Conservation (phyloP, 176 grass and related monocot genomes). For the Carex parvula region DNA sequence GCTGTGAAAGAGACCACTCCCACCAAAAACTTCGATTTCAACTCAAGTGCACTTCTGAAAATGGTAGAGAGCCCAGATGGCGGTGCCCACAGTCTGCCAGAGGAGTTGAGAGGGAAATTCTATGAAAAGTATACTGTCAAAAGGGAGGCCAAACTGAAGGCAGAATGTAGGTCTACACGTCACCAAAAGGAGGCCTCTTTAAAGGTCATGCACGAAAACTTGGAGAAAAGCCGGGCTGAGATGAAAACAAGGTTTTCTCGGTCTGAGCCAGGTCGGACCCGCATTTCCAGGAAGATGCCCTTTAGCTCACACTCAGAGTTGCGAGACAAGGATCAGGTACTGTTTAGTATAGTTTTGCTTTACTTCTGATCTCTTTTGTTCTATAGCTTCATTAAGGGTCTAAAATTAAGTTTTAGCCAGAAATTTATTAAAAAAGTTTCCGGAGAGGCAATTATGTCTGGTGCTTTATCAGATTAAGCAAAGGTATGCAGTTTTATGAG, state of each 20-base stretch:
- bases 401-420: background rate
- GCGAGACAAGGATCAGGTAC: slow-evolving; percentile 38
- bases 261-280: slow-evolving; percentile 45
- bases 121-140: slow-evolving; percentile 94
- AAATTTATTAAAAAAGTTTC: background rate
- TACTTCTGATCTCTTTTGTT: background rate
- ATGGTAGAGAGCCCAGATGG: slow-evolving; percentile 58
- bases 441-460: background rate
- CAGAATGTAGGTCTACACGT: slow-evolving; percentile 66
- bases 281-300: slow-evolving; percentile 40
- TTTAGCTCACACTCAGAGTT: slow-evolving; percentile 43
- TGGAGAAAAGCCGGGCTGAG: slow-evolving; percentile 80
- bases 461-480: background rate
- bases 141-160: slow-evolving; percentile 85
- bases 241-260: slow-evolving; percentile 61
- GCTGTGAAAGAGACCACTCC: slow-evolving; percentile 40
- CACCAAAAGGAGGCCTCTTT: slow-evolving; percentile 75
- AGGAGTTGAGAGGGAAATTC: slow-evolving; percentile 87
- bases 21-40: slow-evolving; percentile 32
- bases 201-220: slow-evolving; percentile 81
- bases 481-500: background rate
- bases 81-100: slow-evolving; percentile 49
- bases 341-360: background rate
- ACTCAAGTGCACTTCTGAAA: slow-evolving; percentile 65
- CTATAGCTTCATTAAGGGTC: background rate